Percentiles rank a stretch among this genome's conserved stretches.
These are phyloP conservation scores for Globisporangium cederbergense DNA, from an alignment of 352 stramenopile genomes.

Conservation along the genomic window DNA sequence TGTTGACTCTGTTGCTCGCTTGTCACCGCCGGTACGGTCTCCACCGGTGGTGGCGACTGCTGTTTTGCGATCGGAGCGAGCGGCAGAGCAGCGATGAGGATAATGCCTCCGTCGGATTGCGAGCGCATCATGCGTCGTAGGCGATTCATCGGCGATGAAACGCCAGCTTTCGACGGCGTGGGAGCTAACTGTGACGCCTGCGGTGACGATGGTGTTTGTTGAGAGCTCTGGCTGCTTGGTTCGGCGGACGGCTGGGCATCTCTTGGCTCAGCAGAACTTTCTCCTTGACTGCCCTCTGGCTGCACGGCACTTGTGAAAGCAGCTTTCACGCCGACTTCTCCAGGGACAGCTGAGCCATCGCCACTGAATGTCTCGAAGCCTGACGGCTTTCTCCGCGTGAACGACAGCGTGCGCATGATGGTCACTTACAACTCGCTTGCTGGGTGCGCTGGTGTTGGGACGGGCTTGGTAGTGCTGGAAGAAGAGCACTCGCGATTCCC, in stretches of 20 bases:
- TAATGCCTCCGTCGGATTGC: constrained; percentile 30
- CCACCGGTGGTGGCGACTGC: not conserved
- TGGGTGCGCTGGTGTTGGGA: too few species aligned
- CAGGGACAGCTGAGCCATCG: not conserved
- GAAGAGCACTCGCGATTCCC: too few species aligned
- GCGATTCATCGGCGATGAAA: constrained; percentile 20
- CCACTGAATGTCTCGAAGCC: not conserved
- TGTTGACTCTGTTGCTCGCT: not conserved
- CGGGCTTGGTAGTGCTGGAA: too few species aligned
- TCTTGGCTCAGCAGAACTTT: not conserved
- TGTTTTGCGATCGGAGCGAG: not conserved
- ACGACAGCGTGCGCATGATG: constrained; percentile 15
- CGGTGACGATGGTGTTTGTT: not conserved
- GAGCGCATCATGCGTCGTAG: constrained; percentile 26
- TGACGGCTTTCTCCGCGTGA: constrained; percentile 8
- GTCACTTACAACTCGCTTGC: too few species aligned
- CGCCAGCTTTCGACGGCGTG: not conserved
- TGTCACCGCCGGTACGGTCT: not conserved
- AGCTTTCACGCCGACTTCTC: not conserved
- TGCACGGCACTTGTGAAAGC: not conserved
- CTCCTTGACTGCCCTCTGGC: not conserved
- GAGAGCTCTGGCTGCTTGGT: not conserved
- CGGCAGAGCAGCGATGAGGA: not conserved
- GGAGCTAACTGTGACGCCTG: not conserved
- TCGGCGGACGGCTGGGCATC: not conserved